These are phyloP conservation scores for Fusarium verticillioides DNA, from an alignment of 2,329 filamentous ascomycete genomes.

Conservation along the genomic window DNA sequence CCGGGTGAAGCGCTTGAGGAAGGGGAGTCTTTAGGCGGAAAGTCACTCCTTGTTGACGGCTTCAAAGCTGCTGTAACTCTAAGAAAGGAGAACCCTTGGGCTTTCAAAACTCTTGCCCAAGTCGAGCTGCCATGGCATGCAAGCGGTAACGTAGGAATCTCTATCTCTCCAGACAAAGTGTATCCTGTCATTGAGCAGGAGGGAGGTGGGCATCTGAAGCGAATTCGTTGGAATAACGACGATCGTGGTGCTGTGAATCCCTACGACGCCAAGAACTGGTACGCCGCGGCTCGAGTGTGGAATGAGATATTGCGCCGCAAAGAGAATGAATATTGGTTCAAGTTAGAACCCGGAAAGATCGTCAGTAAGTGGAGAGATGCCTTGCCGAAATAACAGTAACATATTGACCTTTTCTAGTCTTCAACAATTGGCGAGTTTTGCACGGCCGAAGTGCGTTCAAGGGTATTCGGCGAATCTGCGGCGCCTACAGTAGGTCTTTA, in stretches of 20 bases:
- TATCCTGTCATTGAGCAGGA: conserved; percentile 77
- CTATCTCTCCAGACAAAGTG: conserved; percentile 75
- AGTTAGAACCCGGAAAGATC: conserved; percentile 81
- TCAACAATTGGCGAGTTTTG: conserved; percentile 95
- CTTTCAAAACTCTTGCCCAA: conserved; percentile 67
- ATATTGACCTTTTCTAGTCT: conserved; percentile 66
- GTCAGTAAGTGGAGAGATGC: conserved; percentile 67
- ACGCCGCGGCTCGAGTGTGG: conserved; percentile 81
- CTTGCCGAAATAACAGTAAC: not conserved
- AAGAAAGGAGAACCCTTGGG: conserved; percentile 60
- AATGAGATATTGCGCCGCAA: conserved; percentile 73
- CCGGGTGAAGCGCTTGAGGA: conserved; percentile 42
- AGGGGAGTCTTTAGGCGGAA: conserved; percentile 68
- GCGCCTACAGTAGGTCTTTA: conserved; percentile 80
- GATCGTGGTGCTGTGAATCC: conserved; percentile 75
- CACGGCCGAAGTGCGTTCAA: conserved; percentile 88
- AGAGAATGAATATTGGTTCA: conserved; percentile 79
- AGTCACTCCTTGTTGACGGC: conserved; percentile 86
- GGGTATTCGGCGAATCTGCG: conserved; percentile 87
- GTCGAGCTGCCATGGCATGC: conserved; percentile 80
- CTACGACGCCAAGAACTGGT: conserved; percentile 70
- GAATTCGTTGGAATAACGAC: conserved; percentile 93
- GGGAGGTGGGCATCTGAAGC: conserved; percentile 56
- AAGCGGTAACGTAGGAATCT: conserved; percentile 88
- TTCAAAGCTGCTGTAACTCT: conserved; percentile 77